Evolutionary conservation across 495 filamentous ascomycete species (phyloP).

Genomic region (Cercophora samala): DNA sequence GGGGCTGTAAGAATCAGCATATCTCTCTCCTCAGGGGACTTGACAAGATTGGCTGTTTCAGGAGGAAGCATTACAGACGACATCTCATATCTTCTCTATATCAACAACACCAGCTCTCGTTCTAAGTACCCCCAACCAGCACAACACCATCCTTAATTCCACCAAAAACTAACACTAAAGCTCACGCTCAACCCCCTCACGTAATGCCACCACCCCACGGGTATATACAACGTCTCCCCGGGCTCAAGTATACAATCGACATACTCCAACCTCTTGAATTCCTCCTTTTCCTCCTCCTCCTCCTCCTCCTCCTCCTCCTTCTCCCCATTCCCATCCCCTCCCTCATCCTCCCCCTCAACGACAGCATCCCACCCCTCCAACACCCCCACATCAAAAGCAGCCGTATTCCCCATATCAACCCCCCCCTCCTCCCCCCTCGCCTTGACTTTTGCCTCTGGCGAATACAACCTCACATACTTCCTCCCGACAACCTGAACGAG

Average conservation of each 20-base stretch:
- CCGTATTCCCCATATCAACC: conserved; percentile 94
- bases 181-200: conserved; percentile 80
- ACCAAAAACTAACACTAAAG: conserved; percentile 98
- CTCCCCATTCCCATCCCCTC: conserved; percentile 45
- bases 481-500: conserved; percentile 84
- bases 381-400: conserved; percentile 64
- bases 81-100: too few species aligned
- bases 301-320: conserved; percentile 52
- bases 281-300: conserved; percentile 64
- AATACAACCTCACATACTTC: conserved; percentile 88
- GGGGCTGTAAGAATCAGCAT: too few species aligned
- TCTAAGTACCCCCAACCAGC: too few species aligned
- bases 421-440: conserved; percentile 63
- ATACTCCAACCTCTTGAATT: conserved; percentile 60
- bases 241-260: conserved; percentile 74
- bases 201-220: conserved; percentile 98
- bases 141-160: conserved; percentile 54
- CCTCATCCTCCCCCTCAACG: conserved; percentile 18
- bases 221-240: conserved; percentile 88
- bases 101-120: too few species aligned
- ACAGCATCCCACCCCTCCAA: conserved; percentile 51
- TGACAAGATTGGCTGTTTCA: too few species aligned
- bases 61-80: too few species aligned
- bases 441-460: conserved; percentile 60
- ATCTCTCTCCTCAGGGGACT: too few species aligned